A percentile compares a stretch with the other conserved stretches of the same genome.
phyloP scores from a whole-genome alignment of 2,329 filamentous ascomycete species.

The Calonectria hongkongensis region DNA sequence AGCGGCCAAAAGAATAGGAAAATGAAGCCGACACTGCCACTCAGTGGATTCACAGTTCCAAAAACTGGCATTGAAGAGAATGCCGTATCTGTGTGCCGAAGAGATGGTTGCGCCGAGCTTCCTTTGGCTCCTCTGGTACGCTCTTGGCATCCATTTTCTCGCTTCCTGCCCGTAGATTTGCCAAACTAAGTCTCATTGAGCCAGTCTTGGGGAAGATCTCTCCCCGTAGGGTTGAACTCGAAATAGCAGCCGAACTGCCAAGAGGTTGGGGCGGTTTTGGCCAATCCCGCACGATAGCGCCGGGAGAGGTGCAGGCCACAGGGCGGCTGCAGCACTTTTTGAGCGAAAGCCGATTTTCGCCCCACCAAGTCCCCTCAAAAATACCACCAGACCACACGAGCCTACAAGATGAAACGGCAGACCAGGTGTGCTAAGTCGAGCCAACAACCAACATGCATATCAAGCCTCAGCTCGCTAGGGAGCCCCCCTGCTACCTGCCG shows the following conservation, averaged over 20 bases:
- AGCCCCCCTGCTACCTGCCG: neutral
- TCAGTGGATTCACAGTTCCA: too few relatives aligned
- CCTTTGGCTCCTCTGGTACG: neutral
- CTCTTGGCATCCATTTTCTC: neutral
- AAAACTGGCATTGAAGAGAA: too few relatives aligned
- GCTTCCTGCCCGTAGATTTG: neutral
- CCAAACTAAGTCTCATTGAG: neutral
- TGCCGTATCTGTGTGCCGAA: too few relatives aligned
- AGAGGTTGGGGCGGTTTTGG: neutral
- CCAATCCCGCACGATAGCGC: neutral
- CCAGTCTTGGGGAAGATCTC: neutral
- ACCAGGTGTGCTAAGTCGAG: neutral
- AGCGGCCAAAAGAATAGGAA: too few relatives aligned
- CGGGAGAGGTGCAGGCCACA: neutral
- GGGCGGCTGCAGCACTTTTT: neutral
- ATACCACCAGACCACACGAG: neutral
- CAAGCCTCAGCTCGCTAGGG: neutral
- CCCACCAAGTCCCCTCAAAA: neutral
- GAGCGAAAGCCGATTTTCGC: neutral
- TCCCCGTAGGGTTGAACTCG: neutral
- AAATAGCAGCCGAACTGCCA: neutral
- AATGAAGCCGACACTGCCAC: too few relatives aligned
- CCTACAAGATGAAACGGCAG: neutral
- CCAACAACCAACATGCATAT: slow-evolving; percentile 34
- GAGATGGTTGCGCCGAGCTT: neutral